Evolutionary conservation across 352 stramenopile species (phyloP).

Genomic region (Phytophthora pluvialis): DNA sequence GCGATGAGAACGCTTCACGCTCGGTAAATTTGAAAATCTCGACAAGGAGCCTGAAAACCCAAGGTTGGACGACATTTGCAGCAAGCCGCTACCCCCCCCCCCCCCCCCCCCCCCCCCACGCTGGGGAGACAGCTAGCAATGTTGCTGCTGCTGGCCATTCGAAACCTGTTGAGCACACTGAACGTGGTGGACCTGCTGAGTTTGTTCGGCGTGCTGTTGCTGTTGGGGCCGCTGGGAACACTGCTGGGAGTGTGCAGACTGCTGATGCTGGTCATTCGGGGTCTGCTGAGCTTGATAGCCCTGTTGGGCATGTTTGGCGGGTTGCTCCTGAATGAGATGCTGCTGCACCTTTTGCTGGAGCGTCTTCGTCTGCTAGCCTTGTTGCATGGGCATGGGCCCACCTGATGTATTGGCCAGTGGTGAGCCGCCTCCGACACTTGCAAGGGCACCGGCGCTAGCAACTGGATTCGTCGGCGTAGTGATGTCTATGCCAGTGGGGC

Average conservation of each 20-base stretch:
- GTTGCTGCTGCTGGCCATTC: constrained; percentile 37
- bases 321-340: no score
- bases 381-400: constrained; percentile 38
- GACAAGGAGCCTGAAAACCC: constrained; percentile 37
- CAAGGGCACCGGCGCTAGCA: constrained; percentile 20
- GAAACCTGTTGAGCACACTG: constrained; percentile 34
- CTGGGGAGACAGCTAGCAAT: no score
- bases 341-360: constrained; percentile 54
- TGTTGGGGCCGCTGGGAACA: constrained; percentile 34
- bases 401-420: constrained; percentile 22
- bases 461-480: constrained; percentile 16
- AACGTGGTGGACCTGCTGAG: no score
- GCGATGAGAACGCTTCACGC: no score
- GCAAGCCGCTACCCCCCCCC: constrained; percentile 55
- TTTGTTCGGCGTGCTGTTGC: constrained; percentile 24
- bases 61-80: constrained; percentile 68
- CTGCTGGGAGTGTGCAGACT: constrained; percentile 32
- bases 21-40: constrained; percentile 63
- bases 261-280: constrained; percentile 19
- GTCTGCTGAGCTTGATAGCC: constrained; percentile 39
- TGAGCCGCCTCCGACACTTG: constrained; percentile 11
- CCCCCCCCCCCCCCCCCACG: no score
- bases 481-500: constrained; percentile 32
- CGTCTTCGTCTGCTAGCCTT: constrained; percentile 29
- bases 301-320: constrained; percentile 33